Evolutionary conservation across 2,329 filamentous ascomycete species (phyloP).

Genomic region (Arachnomyces sp.): DNA sequence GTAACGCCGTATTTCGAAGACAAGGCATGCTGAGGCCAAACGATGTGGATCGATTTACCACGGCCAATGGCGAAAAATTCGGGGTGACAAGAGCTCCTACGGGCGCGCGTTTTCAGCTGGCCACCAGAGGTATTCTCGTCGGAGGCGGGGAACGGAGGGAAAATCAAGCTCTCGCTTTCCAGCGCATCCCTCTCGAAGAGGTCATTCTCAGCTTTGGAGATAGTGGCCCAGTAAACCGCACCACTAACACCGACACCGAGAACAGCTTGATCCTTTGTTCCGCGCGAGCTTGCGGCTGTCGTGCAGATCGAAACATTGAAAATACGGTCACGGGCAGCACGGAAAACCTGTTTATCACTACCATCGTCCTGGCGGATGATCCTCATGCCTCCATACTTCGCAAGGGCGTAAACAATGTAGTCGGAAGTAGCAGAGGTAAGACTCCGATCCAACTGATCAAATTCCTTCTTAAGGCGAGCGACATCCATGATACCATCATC

Average conservation of each 20-base stretch:
- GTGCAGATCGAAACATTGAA: constrained; percentile 87
- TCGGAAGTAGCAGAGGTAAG: constrained; percentile 81
- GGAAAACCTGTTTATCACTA: constrained; percentile 84
- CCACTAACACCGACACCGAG: constrained; percentile 91
- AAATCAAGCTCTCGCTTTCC: constrained; percentile 78
- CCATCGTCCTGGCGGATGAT: constrained; percentile 94
- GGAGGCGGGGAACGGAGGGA: constrained; percentile 76
- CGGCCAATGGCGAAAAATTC: constrained; percentile 93
- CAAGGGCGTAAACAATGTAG: constrained; percentile 91
- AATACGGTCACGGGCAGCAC: constrained; percentile 82
- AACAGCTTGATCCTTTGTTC: constrained; percentile 65
- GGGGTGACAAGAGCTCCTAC: constrained; percentile 78
- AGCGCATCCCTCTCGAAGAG: constrained; percentile 69
- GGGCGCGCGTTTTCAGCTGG: constrained; percentile 89
- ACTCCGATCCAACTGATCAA: constrained; percentile 93
- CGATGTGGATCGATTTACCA: constrained; percentile 90
- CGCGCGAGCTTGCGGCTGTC: constrained; percentile 47
- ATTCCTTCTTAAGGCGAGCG: constrained; percentile 90
- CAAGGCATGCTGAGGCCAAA: constrained; percentile 55
- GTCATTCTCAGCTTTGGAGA: constrained; percentile 70
- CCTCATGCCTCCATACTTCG: constrained; percentile 83
- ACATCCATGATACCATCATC: constrained; percentile 84
- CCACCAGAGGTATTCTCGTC: constrained; percentile 89
- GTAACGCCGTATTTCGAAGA: constrained; percentile 44
- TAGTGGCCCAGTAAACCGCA: constrained; percentile 89